Percentiles rank a stretch among this genome's conserved stretches.
Evolutionary conservation across 164 flowering plant species (phyloP).

Genomic region (Vitis rupestris): DNA sequence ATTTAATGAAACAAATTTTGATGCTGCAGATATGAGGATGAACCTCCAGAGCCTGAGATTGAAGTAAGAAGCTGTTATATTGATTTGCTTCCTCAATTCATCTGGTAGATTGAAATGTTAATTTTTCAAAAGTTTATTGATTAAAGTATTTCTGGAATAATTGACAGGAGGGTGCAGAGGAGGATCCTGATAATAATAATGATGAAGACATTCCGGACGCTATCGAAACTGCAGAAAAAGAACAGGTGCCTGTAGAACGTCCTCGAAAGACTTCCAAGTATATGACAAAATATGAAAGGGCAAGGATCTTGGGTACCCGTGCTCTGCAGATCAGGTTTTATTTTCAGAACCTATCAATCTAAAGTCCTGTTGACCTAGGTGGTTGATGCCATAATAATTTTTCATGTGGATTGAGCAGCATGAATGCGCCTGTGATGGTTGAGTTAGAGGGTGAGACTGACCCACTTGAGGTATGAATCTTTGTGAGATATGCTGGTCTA

Average conservation of each 20-base stretch:
- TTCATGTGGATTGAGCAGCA: conserved; percentile 25
- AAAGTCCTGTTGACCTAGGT: neutral
- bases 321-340: conserved; percentile 43
- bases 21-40: conserved; percentile 67
- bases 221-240: conserved; percentile 30
- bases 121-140: neutral
- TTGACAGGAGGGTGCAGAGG: conserved; percentile 46
- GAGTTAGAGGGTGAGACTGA: conserved; percentile 57
- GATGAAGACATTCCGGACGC: conserved; percentile 31
- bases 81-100: neutral
- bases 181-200: conserved; percentile 24
- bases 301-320: conserved; percentile 44
- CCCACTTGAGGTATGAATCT: conserved; percentile 41
- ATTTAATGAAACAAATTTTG: neutral
- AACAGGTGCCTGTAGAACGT: conserved; percentile 14
- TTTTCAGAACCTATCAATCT: neutral
- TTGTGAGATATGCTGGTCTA: neutral
- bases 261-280: conserved; percentile 39
- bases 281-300: conserved; percentile 48
- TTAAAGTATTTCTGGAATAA: neutral
- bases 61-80: conserved; percentile 39
- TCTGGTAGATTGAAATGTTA: neutral
- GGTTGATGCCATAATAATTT: neutral
- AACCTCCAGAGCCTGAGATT: conserved; percentile 77
- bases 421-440: conserved; percentile 61